Evolutionary conservation across 2,329 filamentous ascomycete species (phyloP), one percentile per base, ranked within the genome.

Genomic region (Neonectria magnoliae): DNA sequence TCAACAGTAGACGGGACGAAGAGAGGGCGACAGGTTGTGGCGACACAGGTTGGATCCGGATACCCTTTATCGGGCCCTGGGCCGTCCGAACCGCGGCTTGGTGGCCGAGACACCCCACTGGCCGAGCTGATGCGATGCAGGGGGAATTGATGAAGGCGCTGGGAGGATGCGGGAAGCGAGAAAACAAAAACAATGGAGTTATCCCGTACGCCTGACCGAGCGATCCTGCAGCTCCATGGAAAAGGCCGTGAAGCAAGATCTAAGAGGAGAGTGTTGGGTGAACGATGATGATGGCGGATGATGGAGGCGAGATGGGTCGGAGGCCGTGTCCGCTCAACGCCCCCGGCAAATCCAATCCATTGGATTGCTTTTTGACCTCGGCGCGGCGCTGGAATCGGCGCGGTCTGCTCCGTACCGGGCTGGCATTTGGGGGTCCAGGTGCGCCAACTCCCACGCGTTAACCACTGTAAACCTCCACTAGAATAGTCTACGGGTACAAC

Each of bases 51-150:
- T 51, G 64, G 62, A 68, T 67, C 47, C 57, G 48, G 57, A 54
- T 71, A 59, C 68, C 64, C 68, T 71, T 68, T 71, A 73, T 74
- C 71, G 71, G 71, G 64, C 67, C 60, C 63, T 68, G 67, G 57
- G 62, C 71, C 71, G 71, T 71, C 68, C 64, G 71, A 68, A 69
- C 68, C 71, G 68, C 71, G 71, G 71, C 68, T 73, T 73, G 68
- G 52, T 73, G 71, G 61, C 70, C 70, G 70, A 73, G 70, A 70
- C 64, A 69, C 71, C 71, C 71, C 71, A 71, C 68, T 67, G 60
- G 64, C 38, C 56, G 57, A 55, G 25, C 38, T 48, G 20, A 44
- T 48, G 25, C 45, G 20, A 44, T 48, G 25, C 45, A 36, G 45
- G 57, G 57, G 58, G 57, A 47, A 22, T 33, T 29, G 8, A 41